These are phyloP conservation scores for Daldinia eschscholtzii DNA, from an alignment of 2,329 filamentous ascomycete genomes.

Conservation along the genomic window DNA sequence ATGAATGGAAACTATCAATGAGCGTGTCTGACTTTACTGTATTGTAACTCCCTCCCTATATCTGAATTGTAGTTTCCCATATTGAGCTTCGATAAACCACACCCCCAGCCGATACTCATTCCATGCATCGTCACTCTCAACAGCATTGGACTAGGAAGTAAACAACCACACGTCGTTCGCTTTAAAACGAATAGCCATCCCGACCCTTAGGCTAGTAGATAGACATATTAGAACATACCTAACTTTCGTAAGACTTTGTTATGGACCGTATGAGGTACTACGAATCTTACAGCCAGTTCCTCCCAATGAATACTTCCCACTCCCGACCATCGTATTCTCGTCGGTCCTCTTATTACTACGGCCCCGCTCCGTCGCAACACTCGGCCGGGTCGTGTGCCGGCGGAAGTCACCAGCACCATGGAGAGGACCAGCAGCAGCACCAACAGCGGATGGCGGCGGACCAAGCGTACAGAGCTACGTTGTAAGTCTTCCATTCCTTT, in stretches of 20 bases:
- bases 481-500: slow-evolving; percentile 30
- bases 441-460: slow-evolving; percentile 35
- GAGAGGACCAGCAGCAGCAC: slow-evolving; percentile 16
- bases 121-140: background rate
- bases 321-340: slow-evolving; percentile 12
- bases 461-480: slow-evolving; percentile 33
- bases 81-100: background rate
- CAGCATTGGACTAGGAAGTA: background rate
- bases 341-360: slow-evolving; percentile 20
- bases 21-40: background rate
- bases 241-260: background rate
- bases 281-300: slow-evolving; percentile 26
- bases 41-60: background rate
- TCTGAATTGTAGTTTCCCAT: background rate
- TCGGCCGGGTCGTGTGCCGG: slow-evolving; percentile 14
- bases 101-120: background rate
- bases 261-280: slow-evolving; percentile 19
- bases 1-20: slow-evolving; percentile 6
- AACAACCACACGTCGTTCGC: background rate
- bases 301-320: slow-evolving; percentile 6
- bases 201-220: background rate
- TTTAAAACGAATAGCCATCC: background rate
- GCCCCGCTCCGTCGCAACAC: slow-evolving; percentile 7
- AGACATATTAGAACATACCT: background rate
- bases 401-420: background rate